phyloP scores from a whole-genome alignment of 106 monocot genomes.

The Dioscorea dumetorum region DNA sequence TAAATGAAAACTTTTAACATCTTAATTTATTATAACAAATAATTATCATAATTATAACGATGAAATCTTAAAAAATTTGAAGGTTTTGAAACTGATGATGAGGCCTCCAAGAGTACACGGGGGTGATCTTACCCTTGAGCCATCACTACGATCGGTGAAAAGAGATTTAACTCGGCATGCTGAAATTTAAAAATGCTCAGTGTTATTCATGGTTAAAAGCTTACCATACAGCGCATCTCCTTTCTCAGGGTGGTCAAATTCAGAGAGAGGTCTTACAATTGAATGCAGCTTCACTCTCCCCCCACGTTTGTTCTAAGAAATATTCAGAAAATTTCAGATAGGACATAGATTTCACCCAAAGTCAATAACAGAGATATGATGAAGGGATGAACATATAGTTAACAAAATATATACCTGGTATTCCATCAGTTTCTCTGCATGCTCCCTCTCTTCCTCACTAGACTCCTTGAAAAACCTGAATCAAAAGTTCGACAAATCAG shows the following conservation, averaged over 20 bases:
- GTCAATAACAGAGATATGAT: neutral
- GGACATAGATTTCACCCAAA: neutral
- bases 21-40: too few species aligned
- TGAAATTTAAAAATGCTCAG: too few species aligned
- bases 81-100: too few species aligned
- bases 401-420: constrained; percentile 26
- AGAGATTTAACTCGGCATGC: too few species aligned
- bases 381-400: neutral
- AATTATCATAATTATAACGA: too few species aligned
- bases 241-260: constrained; percentile 81
- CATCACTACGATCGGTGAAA: too few species aligned
- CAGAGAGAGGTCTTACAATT: constrained; percentile 46
- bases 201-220: neutral
- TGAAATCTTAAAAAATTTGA: too few species aligned
- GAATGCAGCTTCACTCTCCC: constrained; percentile 71
- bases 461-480: constrained; percentile 53
- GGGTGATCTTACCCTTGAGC: too few species aligned
- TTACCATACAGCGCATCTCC: constrained; percentile 81
- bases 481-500: too few species aligned
- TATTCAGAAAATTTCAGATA: neutral
- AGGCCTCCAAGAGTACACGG: too few species aligned
- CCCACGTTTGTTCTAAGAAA: constrained; percentile 61
- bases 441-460: constrained; percentile 45
- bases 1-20: too few species aligned
- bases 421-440: constrained; percentile 51